Evolutionary conservation across 2,329 filamentous ascomycete genomes (phyloP).

Genomic region (Torrubiellomyces zombiae): DNA sequence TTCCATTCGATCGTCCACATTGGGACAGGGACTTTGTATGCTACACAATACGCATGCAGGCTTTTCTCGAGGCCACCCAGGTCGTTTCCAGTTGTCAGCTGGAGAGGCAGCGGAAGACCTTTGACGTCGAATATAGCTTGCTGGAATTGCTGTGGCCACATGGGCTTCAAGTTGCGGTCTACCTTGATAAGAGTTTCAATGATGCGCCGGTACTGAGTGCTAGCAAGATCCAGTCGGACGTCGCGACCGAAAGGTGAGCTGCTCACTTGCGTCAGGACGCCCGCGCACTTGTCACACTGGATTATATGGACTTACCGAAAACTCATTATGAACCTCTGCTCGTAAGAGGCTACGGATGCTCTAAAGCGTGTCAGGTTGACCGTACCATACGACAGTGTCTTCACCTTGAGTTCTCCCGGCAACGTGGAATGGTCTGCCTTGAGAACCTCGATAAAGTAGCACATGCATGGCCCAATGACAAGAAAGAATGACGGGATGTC

Average conservation of each 20-base stretch:
- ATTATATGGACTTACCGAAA: slow-evolving; percentile 27
- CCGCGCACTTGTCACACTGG: background rate
- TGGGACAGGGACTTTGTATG: slow-evolving; percentile 31
- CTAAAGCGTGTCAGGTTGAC: slow-evolving; percentile 34
- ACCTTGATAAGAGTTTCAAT: slow-evolving; percentile 35
- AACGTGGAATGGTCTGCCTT: slow-evolving; percentile 24
- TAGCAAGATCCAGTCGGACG: slow-evolving; percentile 32
- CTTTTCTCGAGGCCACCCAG: slow-evolving; percentile 38
- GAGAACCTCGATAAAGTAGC: slow-evolving; percentile 33
- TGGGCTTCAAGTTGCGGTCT: slow-evolving; percentile 38
- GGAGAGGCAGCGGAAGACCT: slow-evolving; percentile 33
- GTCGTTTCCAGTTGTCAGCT: slow-evolving; percentile 36
- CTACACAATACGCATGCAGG: slow-evolving; percentile 36
- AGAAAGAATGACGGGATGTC: slow-evolving; percentile 38
- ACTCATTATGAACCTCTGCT: slow-evolving; percentile 37
- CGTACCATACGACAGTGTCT: slow-evolving; percentile 32
- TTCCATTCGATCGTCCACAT: slow-evolving; percentile 33
- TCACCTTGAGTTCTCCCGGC: slow-evolving; percentile 30
- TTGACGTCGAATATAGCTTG: slow-evolving; percentile 34
- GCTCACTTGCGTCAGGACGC: too few species aligned
- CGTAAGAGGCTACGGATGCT: slow-evolving; percentile 31
- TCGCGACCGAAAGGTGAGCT: slow-evolving; percentile 27
- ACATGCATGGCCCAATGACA: slow-evolving; percentile 34
- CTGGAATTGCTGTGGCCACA: slow-evolving; percentile 40
- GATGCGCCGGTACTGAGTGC: slow-evolving; percentile 35